Evolutionary conservation across 306 rosid species (phyloP), one percentile per base, ranked within the genome.

Genomic region (Sesbania bispinosa): DNA sequence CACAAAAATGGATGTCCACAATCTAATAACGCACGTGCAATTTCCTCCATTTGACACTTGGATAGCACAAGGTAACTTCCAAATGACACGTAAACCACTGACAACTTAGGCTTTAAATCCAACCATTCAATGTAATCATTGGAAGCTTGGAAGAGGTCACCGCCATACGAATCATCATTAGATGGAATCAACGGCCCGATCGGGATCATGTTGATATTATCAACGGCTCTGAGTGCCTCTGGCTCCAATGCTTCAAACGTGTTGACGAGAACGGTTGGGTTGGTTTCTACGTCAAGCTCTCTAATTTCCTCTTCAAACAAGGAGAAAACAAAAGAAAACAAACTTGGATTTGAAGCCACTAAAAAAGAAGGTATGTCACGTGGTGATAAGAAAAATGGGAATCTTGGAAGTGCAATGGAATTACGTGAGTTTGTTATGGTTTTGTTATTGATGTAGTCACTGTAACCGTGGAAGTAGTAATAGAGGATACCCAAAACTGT

Each of bases 131-230:
- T 1, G 54, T 51, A 85, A 51, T 52, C 79, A 16, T 33, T 41
- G 0, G 73, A 45, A 1, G 7, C 0, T 3, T 33, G 51, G 16
- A 73, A 60, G 2, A 82, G 33, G 16, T 87, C 88, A 3, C 87
- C 87, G 0, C 87, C 82, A 38, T 69, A 77, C 5, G 78, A 63
- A 5, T 61, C 69, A 50, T 81, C 89, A 0, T 20, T 76, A 0
- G 84, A 82, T 0, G 88, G 89, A 55, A 85, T 58, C 83, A 91
- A 67, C 33, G 96, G 96, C 5, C 97, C 96, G n/a, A 91, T 50
- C 1, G 83, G 57, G 0, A 85, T 67, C 69, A 77, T 59, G 8
- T 63, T 53, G 32, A 70, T 11, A 1, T 38, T 33, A 3, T 57
- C 35, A 14, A 81, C 26, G 29, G 58, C 81, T 8, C 33, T 84